A percentile compares a stretch with the other conserved stretches of the same genome.
Evolutionary conservation across 139 green algal genomes (phyloP).

Genomic region (Chlamydomonas sphaeroides): DNA sequence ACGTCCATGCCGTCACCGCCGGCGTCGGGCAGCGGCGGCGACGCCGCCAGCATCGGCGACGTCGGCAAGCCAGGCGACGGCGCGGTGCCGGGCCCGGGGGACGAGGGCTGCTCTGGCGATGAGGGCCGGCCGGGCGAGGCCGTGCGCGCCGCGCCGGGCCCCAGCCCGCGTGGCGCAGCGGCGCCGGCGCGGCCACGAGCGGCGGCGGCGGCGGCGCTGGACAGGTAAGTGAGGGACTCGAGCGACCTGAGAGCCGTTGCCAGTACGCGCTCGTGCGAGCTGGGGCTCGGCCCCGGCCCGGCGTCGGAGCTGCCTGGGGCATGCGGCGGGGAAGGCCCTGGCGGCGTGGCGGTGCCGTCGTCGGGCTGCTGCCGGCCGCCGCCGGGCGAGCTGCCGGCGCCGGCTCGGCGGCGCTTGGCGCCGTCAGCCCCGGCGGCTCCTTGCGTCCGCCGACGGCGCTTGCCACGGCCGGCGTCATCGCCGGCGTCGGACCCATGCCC

Average conservation of each 20-base stretch:
- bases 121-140: neutral
- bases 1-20: slow-evolving; percentile 5
- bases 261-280: slow-evolving; percentile 3
- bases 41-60: neutral
- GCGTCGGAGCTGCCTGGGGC: neutral
- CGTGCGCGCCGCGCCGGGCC: neutral
- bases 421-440: no score
- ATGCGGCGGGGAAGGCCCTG: no score
- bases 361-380: no score
- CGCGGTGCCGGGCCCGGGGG: neutral
- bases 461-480: no score
- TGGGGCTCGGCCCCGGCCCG: neutral
- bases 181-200: neutral
- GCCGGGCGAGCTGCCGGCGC: no score
- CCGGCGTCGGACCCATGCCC: neutral
- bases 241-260: slow-evolving; percentile 13
- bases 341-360: neutral
- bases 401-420: no score
- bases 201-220: neutral
- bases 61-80: neutral
- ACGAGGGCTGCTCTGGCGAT: neutral
- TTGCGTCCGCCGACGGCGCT: no score
- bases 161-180: no score
- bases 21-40: slow-evolving; percentile 2
- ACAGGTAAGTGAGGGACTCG: slow-evolving; percentile 16